Evolutionary conservation across 2,329 filamentous ascomycete species (phyloP), one percentile per base, ranked within the genome.

Genomic region (Colletotrichum paranaense): DNA sequence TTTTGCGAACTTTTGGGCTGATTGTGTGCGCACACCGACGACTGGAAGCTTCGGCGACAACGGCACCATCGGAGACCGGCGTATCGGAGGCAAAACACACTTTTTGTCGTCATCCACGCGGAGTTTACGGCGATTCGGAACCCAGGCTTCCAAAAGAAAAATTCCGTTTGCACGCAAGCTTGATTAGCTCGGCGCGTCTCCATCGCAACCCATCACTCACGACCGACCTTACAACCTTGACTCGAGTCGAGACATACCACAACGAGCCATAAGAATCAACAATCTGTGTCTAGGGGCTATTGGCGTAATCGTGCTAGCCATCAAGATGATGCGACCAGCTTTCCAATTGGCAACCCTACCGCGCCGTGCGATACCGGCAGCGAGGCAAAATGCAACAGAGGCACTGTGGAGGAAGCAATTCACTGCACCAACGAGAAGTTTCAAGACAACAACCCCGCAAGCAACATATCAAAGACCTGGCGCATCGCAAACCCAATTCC

Each of bases 91-190:
- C 42, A 49, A 49, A 11, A 49, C 42, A 49, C 19, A 32, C 57
- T 60, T 64, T 67, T 64, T 55, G 52, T 42, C 49, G 38, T 56
- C 67, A 58, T 62, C 35, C 49, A 32, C 46, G 46, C 71, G 62
- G 60, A 70, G 28, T 70, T 71, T 60, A 57, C 67, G 67, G 71
- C 56, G 67, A 62, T 71, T 70, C 67, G 71, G 60, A 56, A 55
- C 19, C 22, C n/a, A 69, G 64, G 58, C 66, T 72, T 67, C 14
- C 46, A 70, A 42, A 60, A 71, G 64, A 65, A 52, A 16, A 52
- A 16, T 30, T 57, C 42, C 42, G 19, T 49, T 11, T n/a, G 42
- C 19, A 49, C 7, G 42, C 42, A 56, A 68, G 49, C 65, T 42
- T 32, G 62, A 63, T 35, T 28, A 49, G n/a, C 30, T 53, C 52